Base-by-base conservation (phyloP, 805 yeast species). In the Saturnispora ahearnii region DNA sequence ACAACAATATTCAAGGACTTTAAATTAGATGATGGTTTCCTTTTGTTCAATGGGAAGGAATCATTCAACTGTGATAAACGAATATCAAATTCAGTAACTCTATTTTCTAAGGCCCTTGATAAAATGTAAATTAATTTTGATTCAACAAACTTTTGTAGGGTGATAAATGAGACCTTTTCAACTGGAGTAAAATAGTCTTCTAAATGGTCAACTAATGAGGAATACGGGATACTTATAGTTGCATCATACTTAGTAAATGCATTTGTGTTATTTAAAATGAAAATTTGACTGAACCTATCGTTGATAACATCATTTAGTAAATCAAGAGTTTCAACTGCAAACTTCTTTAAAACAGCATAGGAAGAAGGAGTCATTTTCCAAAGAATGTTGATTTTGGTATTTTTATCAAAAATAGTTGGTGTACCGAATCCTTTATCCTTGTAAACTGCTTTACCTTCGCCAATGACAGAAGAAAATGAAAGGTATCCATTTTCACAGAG, bases 201-300 rank as follows among this genome's bases (percentile, higher is more conserved):
- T 44, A 64, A 65, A 13, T 75, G 71, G 44, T 63, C 62, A 36
- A 68, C 46, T 22, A 67, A 67, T 8, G 67, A 68, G 0, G 73
- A 69, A 12, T 76, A 63, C 21, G 82, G 75, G 13, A 89, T 60
- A 32, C 73, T 72, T 48, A 89, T 61, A 9, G 73, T 67, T 46
- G 80, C 60, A 68, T 91, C 99, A 62, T 76, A 86, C 54, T 81
- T 81, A 59, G 88, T 60, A 55, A 76, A 62, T 50, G 73, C 73
- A 55, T 73, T 60, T 44, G 72, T 73, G 30, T 81, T 71, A 53
- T 79, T 80, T 45, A 76, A 78, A 58, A 93, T 71, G 58, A 91
- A 86, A 10, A 90, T 77, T 22, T 81, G 74, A 53, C 82, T 84
- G 63, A 91, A 91, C 61, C 95, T 78, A 65, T 91, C 98, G 49